phyloP scores from a whole-genome alignment of 1,284 basidiomycete genomes.

The Leccinum variabile region DNA sequence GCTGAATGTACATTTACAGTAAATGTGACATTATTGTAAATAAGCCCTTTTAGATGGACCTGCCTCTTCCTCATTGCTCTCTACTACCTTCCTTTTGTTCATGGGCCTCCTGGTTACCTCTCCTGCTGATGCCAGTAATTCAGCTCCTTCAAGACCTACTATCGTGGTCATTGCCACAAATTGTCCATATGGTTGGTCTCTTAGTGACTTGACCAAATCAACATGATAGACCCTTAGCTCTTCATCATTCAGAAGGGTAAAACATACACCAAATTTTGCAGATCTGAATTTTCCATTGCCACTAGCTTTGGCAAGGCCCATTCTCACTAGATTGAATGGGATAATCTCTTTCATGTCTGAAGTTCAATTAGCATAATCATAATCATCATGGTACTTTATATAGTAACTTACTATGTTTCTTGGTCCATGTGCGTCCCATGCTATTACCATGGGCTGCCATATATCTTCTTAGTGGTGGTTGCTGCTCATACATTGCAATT shows the following conservation, averaged over 20 bases:
- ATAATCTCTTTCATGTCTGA: background rate
- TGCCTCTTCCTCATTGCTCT: no score
- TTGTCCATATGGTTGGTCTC: background rate
- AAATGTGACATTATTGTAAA: no score
- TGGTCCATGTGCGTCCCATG: background rate
- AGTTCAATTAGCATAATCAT: background rate
- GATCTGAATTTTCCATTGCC: background rate
- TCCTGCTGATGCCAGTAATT: background rate
- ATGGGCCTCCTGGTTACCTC: background rate
- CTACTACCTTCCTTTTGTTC: background rate
- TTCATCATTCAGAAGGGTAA: background rate
- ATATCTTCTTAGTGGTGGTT: background rate
- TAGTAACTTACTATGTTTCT: background rate
- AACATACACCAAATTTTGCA: background rate
- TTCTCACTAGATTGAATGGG: background rate
- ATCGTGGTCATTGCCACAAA: background rate
- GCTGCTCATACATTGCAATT: background rate
- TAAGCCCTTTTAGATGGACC: no score
- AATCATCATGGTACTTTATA: no score
- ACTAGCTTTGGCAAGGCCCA: background rate
- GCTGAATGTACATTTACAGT: no score
- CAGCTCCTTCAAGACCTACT: background rate
- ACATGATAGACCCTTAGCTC: background rate
- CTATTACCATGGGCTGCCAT: background rate
- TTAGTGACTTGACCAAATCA: background rate